A percentile compares a stretch with the other conserved stretches of the same genome.
These are phyloP conservation scores for Colletotrichum lentis DNA, from an alignment of 2,329 filamentous ascomycete species.

Conservation along the genomic window DNA sequence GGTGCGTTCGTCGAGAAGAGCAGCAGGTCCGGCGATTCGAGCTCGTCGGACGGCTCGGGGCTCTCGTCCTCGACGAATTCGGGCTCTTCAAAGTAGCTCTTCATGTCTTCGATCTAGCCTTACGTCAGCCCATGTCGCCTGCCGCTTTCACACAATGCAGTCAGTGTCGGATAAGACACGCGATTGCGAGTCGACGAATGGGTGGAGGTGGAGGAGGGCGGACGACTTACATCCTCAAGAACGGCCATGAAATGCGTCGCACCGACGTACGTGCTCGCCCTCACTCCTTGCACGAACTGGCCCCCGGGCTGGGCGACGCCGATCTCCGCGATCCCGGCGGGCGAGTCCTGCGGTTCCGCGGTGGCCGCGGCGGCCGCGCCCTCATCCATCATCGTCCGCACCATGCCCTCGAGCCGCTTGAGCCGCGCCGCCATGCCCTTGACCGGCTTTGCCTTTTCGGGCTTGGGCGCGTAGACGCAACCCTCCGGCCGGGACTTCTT, in stretches of 20 bases:
- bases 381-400: slow-evolving; percentile 62
- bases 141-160: background rate
- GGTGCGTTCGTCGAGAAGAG: slow-evolving; percentile 52
- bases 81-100: slow-evolving; percentile 63
- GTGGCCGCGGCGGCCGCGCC: slow-evolving; percentile 41
- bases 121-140: slow-evolving; percentile 34
- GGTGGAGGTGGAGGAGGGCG: background rate
- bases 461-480: slow-evolving; percentile 60
- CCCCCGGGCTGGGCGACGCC: slow-evolving; percentile 44
- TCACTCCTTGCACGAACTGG: slow-evolving; percentile 55
- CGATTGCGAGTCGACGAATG: background rate
- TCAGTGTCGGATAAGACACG: background rate
- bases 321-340: slow-evolving; percentile 9
- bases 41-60: slow-evolving; percentile 46
- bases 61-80: slow-evolving; percentile 49
- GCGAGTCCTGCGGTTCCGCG: background rate
- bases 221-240: slow-evolving; percentile 62
- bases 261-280: slow-evolving; percentile 62
- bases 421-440: slow-evolving; percentile 64
- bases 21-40: slow-evolving; percentile 53
- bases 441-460: slow-evolving; percentile 51
- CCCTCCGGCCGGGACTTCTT: slow-evolving; percentile 57
- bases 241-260: slow-evolving; percentile 69
- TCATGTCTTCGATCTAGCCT: slow-evolving; percentile 65
- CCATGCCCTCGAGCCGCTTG: slow-evolving; percentile 64